These are phyloP conservation scores for Boletus sensibilis DNA, from an alignment of 768 basidiomycete genomes.

Conservation along the genomic window DNA sequence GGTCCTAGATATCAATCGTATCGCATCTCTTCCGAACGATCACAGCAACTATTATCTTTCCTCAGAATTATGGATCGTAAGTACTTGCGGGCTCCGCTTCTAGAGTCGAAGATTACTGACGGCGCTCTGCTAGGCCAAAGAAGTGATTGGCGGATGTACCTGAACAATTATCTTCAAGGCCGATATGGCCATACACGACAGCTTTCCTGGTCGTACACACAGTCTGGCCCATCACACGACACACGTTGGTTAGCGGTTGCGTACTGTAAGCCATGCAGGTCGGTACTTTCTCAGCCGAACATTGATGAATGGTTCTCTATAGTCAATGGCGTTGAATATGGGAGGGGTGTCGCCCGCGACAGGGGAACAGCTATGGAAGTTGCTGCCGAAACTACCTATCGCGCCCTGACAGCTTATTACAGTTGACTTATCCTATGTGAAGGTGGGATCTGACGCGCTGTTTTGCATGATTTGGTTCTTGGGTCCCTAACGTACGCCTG, in stretches of 20 bases:
- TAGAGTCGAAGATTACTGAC: slow-evolving; percentile 2
- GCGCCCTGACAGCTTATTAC: slow-evolving; percentile 21
- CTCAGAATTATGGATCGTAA: slow-evolving; percentile 18
- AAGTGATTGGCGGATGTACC: slow-evolving; percentile 29
- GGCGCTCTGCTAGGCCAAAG: slow-evolving; percentile 13
- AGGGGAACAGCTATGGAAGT: slow-evolving; percentile 32
- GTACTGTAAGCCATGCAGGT: slow-evolving; percentile 21
- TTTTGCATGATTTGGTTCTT: not conserved
- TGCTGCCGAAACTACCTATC: slow-evolving; percentile 28
- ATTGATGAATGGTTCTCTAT: not conserved
- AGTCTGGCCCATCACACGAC: slow-evolving; percentile 24
- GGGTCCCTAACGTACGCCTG: not conserved
- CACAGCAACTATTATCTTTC: not conserved
- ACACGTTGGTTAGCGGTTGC: slow-evolving; percentile 26
- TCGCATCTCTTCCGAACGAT: not conserved
- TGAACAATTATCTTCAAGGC: slow-evolving; percentile 33
- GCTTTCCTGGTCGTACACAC: slow-evolving; percentile 24
- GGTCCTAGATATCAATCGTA: slow-evolving; percentile 4
- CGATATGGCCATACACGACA: slow-evolving; percentile 31
- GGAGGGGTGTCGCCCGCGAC: slow-evolving; percentile 25
- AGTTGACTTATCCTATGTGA: slow-evolving; percentile 14
- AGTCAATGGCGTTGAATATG: slow-evolving; percentile 31
- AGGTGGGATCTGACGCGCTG: slow-evolving; percentile 1
- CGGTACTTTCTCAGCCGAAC: not conserved
- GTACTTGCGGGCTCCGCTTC: not conserved